Evolutionary conservation across 805 yeast species (phyloP).

Genomic region (Lachancea mirantina): DNA sequence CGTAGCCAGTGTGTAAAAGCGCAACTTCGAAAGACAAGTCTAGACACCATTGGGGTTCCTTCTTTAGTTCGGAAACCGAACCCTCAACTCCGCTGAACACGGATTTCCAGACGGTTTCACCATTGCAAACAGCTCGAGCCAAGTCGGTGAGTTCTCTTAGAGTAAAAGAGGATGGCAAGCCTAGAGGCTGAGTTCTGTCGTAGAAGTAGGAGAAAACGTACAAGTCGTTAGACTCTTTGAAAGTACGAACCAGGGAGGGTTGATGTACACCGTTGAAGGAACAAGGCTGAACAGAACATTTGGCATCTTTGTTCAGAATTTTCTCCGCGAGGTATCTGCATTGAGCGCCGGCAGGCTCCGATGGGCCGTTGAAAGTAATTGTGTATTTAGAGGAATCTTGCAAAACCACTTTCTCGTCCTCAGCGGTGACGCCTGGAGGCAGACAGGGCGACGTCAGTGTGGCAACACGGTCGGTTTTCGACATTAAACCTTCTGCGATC

Average conservation of each 20-base stretch:
- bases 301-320: constrained; percentile 73
- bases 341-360: constrained; percentile 62
- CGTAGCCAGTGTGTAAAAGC: constrained; percentile 91
- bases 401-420: constrained; percentile 53
- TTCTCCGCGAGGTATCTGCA: constrained; percentile 81
- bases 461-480: constrained; percentile 34
- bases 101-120: constrained; percentile 65
- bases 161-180: constrained; percentile 88
- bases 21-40: constrained; percentile 89
- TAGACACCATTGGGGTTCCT: constrained; percentile 90
- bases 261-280: constrained; percentile 97
- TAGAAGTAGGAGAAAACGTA: constrained; percentile 90
- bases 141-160: constrained; percentile 76
- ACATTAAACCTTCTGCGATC: constrained; percentile 36
- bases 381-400: constrained; percentile 40
- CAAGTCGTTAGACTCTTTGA: constrained; percentile 67
- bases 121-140: constrained; percentile 79
- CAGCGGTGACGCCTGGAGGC: constrained; percentile 65
- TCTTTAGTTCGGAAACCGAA: constrained; percentile 56
- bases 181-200: constrained; percentile 89
- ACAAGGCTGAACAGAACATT: constrained; percentile 74
- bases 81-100: constrained; percentile 59
- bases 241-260: constrained; percentile 78
- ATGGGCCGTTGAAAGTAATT: constrained; percentile 62
- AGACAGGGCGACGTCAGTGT: constrained; percentile 75